Evolutionary conservation across 2,329 filamentous ascomycete genomes (phyloP).

Genomic region (Orbilia oligospora): DNA sequence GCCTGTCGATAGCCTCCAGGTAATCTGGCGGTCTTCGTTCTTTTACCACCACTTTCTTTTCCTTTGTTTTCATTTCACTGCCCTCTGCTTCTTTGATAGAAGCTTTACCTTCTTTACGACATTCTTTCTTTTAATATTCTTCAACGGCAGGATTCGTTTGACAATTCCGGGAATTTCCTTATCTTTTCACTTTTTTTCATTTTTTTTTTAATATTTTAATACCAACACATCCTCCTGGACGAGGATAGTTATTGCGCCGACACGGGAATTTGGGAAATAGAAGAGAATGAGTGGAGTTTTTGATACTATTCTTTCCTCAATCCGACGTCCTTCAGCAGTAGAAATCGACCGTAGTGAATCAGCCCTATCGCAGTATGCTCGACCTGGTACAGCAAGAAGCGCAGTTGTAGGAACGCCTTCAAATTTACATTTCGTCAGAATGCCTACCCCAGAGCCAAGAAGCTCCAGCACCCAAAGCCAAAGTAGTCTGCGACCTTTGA

Average conservation of each 20-base stretch:
- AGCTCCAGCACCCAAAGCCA: constrained; percentile 11
- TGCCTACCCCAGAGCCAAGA: constrained; percentile 23
- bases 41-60: constrained; percentile 46
- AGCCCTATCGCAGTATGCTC: constrained; percentile 36
- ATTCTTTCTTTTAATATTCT: constrained; percentile 52
- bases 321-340: constrained; percentile 44
- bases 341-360: constrained; percentile 52
- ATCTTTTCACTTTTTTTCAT: background rate
- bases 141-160: constrained; percentile 37
- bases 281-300: constrained; percentile 49
- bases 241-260: constrained; percentile 34
- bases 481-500: constrained; percentile 44
- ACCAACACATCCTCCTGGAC: constrained; percentile 50
- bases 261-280: background rate
- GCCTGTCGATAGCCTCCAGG: constrained; percentile 34
- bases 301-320: constrained; percentile 42
- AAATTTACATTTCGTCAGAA: constrained; percentile 33
- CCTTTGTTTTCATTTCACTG: constrained; percentile 25
- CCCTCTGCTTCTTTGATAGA: constrained; percentile 55
- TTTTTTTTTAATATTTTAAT: constrained; percentile 6
- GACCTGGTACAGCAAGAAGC: constrained; percentile 21
- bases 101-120: constrained; percentile 39
- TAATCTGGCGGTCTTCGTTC: constrained; percentile 34
- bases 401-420: constrained; percentile 37
- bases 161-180: constrained; percentile 48